Base-by-base conservation (phyloP, 1,284 basidiomycete genomes). In the Heterobasidion irregulare region DNA sequence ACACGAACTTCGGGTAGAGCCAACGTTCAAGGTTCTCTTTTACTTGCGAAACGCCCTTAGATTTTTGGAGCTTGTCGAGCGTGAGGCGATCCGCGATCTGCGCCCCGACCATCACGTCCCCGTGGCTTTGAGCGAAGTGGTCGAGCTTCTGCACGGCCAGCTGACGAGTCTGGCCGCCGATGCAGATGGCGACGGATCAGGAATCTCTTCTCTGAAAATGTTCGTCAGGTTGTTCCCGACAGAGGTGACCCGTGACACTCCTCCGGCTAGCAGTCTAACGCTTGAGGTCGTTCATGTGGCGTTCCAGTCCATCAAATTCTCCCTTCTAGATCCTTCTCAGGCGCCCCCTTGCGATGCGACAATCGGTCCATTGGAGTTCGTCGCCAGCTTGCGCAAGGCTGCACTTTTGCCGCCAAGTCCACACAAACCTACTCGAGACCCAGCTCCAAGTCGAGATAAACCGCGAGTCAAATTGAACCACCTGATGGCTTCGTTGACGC, bases 11-110 rank as follows among this genome's bases (percentile, higher is more conserved):
- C 84, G 90, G 33, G 79, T 77, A 26, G 81, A 88, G 60, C 69
- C 75, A 1, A 72, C 74, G 3, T 89, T 89, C 72, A 84, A 82
- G 59, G 81, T 91, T 54, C 68, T 92, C 32, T 83, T 86, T 57
- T 82, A 90, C 63, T 74, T 91, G 38, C 84, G 89, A 10, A 75
- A 79, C 60, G 77, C 78, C 63, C 67, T 85, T 38, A 75, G 66
- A 15, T 61, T 62, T 38, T 52, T 71, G 45, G 62, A 65, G 16
- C 54, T 62, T 5, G 57, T 59, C 44, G 65, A 70, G 50, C 66
- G 66, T 8, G 56, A 59, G 16, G 52, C 57, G 0, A 51, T 72
- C 7, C 35, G 60, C 26, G 32, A 58, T 6, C 34, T 58, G 1
- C 53, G 57, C 12, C 47, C 54, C 2, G 49, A 60, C 13, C 44